phyloP scores from a whole-genome alignment of 108 stramenopile species.

The Cyclotella kingstonii region DNA sequence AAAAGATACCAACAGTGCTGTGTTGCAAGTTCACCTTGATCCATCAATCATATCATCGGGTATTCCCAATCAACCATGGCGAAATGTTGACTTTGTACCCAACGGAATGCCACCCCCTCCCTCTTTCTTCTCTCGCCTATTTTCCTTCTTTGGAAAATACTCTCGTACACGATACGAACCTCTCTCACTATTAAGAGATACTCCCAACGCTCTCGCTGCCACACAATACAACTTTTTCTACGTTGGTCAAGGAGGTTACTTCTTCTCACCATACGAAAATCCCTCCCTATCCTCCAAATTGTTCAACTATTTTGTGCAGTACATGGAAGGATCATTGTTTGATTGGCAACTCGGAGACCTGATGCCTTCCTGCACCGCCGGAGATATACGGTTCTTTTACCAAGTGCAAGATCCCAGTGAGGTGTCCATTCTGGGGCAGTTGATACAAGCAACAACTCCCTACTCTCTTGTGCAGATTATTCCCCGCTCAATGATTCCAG shows the following conservation, averaged over 20 bases:
- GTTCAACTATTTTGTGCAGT: conserved; percentile 37
- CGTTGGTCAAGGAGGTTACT: conserved; percentile 41
- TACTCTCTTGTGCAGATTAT: conserved; percentile 1
- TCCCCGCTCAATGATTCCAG: conserved; percentile 2
- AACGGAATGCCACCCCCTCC: conserved; percentile 18
- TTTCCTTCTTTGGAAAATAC: conserved; percentile 8
- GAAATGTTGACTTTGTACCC: conserved; percentile 24
- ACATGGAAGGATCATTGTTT: conserved; percentile 39
- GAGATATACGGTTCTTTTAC: conserved; percentile 30
- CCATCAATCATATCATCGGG: conserved; percentile 21
- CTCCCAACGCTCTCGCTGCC: conserved; percentile 11
- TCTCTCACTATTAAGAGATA: conserved; percentile 16
- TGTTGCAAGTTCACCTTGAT: conserved; percentile 7
- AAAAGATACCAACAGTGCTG: background rate
- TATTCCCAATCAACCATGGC: conserved; percentile 25
- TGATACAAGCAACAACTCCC: background rate
- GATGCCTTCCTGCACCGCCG: conserved; percentile 33
- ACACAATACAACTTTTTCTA: conserved; percentile 37
- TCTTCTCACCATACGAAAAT: conserved; percentile 36
- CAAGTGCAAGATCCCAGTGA: conserved; percentile 25
- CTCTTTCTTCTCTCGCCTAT: conserved; percentile 19
- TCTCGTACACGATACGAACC: conserved; percentile 35
- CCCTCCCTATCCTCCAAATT: conserved; percentile 15
- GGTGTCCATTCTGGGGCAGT: conserved; percentile 27
- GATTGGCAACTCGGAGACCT: conserved; percentile 42